Percentiles rank a stretch among this genome's conserved stretches.
phyloP scores from a whole-genome alignment of 2,329 filamentous ascomycete species.

The Epichloe sp. region DNA sequence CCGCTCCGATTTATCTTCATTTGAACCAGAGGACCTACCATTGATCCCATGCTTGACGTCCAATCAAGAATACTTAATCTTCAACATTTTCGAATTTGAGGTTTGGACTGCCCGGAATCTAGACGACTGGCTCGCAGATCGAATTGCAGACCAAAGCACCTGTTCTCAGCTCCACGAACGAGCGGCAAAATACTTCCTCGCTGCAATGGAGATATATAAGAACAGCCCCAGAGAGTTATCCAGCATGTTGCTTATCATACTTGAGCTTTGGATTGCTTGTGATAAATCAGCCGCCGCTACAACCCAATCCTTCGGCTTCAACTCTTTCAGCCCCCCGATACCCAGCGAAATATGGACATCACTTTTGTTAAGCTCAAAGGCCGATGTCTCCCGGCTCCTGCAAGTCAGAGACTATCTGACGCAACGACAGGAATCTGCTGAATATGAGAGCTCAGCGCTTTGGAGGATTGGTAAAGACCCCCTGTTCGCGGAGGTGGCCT shows the following conservation, averaged over 20 bases:
- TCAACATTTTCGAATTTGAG: constrained; percentile 22
- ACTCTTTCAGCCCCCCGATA: constrained; percentile 33
- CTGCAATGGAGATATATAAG: constrained; percentile 19
- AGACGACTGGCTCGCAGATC: constrained; percentile 19
- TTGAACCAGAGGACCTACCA: no score
- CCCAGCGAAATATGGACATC: constrained; percentile 22
- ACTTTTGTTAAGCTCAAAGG: constrained; percentile 29
- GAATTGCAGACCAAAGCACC: constrained; percentile 10
- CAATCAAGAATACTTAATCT: no score
- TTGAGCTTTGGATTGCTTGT: constrained; percentile 45
- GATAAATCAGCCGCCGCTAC: constrained; percentile 31
- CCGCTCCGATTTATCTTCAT: no score
- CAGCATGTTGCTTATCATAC: constrained; percentile 37
- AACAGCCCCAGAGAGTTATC: constrained; percentile 32
- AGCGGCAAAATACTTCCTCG: constrained; percentile 21
- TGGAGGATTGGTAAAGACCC: no score
- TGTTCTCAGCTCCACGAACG: constrained; percentile 17
- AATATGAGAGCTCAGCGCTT: no score
- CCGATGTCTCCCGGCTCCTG: constrained; percentile 24
- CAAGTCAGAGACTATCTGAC: no score
- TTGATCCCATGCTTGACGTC: no score
- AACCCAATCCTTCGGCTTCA: constrained; percentile 23
- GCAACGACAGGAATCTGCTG: no score
- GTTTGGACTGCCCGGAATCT: constrained; percentile 32
- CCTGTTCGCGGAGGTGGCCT: no score